These are phyloP conservation scores for Xylaria palmicola DNA, from an alignment of 495 filamentous ascomycete species.

Conservation along the genomic window DNA sequence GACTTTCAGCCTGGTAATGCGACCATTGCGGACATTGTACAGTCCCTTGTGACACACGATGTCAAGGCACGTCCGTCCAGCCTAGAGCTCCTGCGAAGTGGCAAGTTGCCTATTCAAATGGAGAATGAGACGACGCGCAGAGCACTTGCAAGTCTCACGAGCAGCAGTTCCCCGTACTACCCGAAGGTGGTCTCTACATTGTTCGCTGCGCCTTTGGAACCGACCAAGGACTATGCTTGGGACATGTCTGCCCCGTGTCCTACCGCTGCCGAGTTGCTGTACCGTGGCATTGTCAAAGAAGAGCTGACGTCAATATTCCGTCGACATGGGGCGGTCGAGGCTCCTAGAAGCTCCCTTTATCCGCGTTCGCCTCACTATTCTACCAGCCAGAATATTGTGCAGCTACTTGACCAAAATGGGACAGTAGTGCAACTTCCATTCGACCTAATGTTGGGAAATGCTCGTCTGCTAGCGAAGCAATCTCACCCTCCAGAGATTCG, in stretches of 20 bases:
- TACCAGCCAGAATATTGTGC: conserved; percentile 61
- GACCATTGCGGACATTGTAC: conserved; percentile 68
- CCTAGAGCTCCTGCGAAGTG: conserved; percentile 78
- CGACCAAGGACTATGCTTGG: conserved; percentile 84
- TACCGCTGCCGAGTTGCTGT: conserved; percentile 59
- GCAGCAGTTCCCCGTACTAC: conserved; percentile 84
- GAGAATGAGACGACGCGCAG: conserved; percentile 87
- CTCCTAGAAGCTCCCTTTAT: conserved; percentile 69
- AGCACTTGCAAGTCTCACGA: conserved; percentile 75
- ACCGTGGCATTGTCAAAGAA: conserved; percentile 74
- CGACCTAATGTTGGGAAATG: conserved; percentile 87
- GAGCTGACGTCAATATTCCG: conserved; percentile 76
- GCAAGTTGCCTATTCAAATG: conserved; percentile 83
- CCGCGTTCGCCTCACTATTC: conserved; percentile 78
- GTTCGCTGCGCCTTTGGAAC: conserved; percentile 68
- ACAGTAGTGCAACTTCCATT: conserved; percentile 87
- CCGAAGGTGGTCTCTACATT: conserved; percentile 81
- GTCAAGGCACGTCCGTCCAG: conserved; percentile 83
- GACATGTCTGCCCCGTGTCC: conserved; percentile 63
- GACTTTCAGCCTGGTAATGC: conserved; percentile 78
- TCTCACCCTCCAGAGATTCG: conserved; percentile 55
- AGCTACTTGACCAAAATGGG: conserved; percentile 77
- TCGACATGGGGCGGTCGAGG: conserved; percentile 88
- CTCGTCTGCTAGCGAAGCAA: conserved; percentile 76
- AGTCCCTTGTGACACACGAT: conserved; percentile 75